Evolutionary conservation across 192 early-diverging fungal genomes (phyloP).

Genomic region (Jimgerdemannia flammicorona): DNA sequence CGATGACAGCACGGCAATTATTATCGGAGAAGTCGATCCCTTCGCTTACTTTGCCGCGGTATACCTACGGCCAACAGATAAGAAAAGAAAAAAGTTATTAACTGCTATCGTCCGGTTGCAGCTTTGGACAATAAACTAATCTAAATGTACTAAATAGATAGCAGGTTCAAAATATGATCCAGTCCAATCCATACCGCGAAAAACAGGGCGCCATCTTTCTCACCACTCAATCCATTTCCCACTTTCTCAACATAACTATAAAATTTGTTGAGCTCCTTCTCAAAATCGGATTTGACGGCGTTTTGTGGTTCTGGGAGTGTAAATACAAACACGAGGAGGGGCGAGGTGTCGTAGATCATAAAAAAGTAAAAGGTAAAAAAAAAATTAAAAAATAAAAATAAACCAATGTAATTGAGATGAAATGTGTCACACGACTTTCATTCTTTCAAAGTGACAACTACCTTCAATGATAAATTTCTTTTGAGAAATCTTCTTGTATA

Average conservation of each 20-base stretch:
- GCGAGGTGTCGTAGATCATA: too few relatives aligned
- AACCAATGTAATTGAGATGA: too few relatives aligned
- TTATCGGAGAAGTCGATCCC: slow-evolving; percentile 72
- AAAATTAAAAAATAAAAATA: too few relatives aligned
- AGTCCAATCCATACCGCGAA: slow-evolving; percentile 43
- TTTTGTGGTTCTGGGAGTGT: slow-evolving; percentile 7
- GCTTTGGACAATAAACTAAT: not conserved
- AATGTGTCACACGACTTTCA: too few relatives aligned
- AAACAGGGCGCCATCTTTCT: slow-evolving; percentile 44
- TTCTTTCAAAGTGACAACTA: not conserved
- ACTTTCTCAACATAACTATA: slow-evolving; percentile 12
- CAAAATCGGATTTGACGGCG: slow-evolving; percentile 14
- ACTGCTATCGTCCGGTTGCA: not conserved
- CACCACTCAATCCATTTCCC: not conserved
- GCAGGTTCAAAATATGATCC: not conserved
- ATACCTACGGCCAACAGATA: slow-evolving; percentile 32
- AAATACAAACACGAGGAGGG: too few relatives aligned
- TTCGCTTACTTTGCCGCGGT: slow-evolving; percentile 69
- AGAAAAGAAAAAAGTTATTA: not conserved
- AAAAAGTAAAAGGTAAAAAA: too few relatives aligned
- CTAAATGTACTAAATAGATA: not conserved
- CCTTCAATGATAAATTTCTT: slow-evolving; percentile 4
- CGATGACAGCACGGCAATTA: slow-evolving; percentile 60
- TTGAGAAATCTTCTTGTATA: slow-evolving; percentile 10
- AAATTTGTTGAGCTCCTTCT: slow-evolving; percentile 15